Evolutionary conservation across 768 basidiomycete species (phyloP).

Genomic region (Mrakia blollopis): DNA sequence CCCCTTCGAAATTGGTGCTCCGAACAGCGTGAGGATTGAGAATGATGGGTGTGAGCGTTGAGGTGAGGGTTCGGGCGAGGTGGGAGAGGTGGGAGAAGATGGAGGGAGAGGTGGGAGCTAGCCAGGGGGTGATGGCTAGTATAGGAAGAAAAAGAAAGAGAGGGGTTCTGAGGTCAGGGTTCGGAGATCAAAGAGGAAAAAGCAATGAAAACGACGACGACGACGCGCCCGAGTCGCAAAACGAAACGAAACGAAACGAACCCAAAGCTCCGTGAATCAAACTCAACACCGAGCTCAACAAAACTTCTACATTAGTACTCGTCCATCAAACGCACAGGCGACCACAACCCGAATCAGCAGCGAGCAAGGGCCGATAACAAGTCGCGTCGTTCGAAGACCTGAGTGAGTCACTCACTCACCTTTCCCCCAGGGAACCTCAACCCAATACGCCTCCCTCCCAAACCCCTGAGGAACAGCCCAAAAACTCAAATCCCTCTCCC

Average conservation of each 20-base stretch:
- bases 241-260: background rate
- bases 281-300: background rate
- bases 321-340: too few species aligned
- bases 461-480: constrained; percentile 82
- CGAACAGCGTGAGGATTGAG: background rate
- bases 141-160: background rate
- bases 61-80: background rate
- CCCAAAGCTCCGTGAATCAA: constrained; percentile 11
- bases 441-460: constrained; percentile 51
- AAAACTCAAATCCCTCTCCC: constrained; percentile 63
- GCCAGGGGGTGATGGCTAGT: constrained; percentile 16
- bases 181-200: too few species aligned
- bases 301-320: too few species aligned
- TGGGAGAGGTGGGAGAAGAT: constrained; percentile 1
- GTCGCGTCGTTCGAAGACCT: too few species aligned
- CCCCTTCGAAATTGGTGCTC: background rate
- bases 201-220: background rate
- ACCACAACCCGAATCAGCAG: background rate
- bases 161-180: background rate
- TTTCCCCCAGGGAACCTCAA: constrained; percentile 59
- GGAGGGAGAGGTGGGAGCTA: constrained; percentile 7
- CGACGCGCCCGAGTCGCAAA: background rate
- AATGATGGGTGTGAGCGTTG: constrained; percentile 4
- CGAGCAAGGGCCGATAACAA: background rate
- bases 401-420: constrained; percentile 42